Base-by-base conservation (phyloP, 192 early-diverging fungal genomes). In the Rhizophagus clarus region DNA sequence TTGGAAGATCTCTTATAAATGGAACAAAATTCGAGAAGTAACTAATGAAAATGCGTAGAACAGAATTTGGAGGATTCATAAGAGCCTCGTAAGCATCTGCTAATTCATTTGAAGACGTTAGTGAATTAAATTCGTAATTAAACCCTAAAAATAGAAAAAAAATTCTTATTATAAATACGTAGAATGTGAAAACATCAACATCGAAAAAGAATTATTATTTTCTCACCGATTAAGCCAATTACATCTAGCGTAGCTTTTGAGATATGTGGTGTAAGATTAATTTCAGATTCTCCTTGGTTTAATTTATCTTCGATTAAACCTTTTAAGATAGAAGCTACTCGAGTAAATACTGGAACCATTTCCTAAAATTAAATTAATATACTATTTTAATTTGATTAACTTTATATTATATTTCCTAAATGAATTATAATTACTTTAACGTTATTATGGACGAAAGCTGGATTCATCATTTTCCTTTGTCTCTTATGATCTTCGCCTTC, bases 71-170 rank as follows among this genome's bases (percentile, higher is more conserved):
- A 42, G 22, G 5, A 79, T 49, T 49, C 14, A 79, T 22, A 90
- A 87, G 0, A 11, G 69, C 32, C 1, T 80, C 69, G 47, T 90
- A 90, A 40, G 88, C 89, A 17, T 68, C 28, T 28, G 81, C 83
- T 20, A 90, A 72, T 72, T 84, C 83, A 34, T 82, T 87, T 22
- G 82, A 31, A 1, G 80, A n/a, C n/a, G n/a, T n/a, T n/a, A n/a
- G n/a, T n/a, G n/a, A n/a, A n/a, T n/a, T n/a, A n/a, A n/a, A n/a
- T n/a, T n/a, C n/a, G n/a, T n/a, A n/a, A n/a, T n/a, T n/a, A n/a
- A n/a, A n/a, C n/a, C n/a, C n/a, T n/a, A 64, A 67, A 88, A 87
- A 34, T 88, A 77, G 47, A 87, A 80, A 2, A 85, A 85, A 71
- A 90, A 88, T 9, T 86, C 85, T 80, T 49, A 37, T 20, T 9